Evolutionary conservation across 164 flowering plant species (phyloP), one percentile per base, ranked within the genome.

Genomic region (Protea cynaroides): DNA sequence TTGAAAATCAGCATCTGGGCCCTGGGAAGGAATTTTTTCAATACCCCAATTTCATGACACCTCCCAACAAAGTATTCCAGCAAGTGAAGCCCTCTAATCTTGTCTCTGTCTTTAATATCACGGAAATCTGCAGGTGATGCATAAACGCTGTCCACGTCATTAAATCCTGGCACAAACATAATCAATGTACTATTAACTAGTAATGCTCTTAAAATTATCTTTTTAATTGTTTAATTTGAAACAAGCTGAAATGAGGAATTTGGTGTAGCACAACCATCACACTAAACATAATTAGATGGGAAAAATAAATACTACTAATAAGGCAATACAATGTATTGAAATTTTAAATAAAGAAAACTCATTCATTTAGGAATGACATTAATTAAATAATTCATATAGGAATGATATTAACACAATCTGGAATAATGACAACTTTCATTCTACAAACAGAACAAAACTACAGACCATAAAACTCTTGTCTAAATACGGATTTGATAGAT

Each of bases 81-180:
- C 74, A 95, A 86, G 76, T 84, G 89, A 77, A 82, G 83, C 65
- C 97, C 99, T 70, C 90, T 82, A 37, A 56, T 69, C 72, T 56
- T 86, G 75, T 92, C 84, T 22, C 84, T 83, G 50, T 68, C 46
- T 57, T 65, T 76, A 81, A 88, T 58, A 23, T 44, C 73, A 72
- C 57, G 76, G 54, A 95, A 95, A 75, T 95, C 98, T 1, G 76
- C 88, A 58, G 97, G 97, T 7, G 97, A 86, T 43, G 99, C 94
- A 76, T 73, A 92, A 18, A 88, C 76, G 65, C 99, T 86, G 64
- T 90, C 97, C 80, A 82, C 75, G 65, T 88, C 99, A 85, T 83
- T 84, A 71, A 88, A 95, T 56, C 94, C 99, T 89, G 56, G 58
- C 59, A 70, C 15, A 40, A 24, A 25, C 58, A 44, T 51, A 63